Evolutionary conservation across 140 eudicot species (phyloP), one percentile per base, ranked within the genome.

Genomic region (Senecio squalidus): DNA sequence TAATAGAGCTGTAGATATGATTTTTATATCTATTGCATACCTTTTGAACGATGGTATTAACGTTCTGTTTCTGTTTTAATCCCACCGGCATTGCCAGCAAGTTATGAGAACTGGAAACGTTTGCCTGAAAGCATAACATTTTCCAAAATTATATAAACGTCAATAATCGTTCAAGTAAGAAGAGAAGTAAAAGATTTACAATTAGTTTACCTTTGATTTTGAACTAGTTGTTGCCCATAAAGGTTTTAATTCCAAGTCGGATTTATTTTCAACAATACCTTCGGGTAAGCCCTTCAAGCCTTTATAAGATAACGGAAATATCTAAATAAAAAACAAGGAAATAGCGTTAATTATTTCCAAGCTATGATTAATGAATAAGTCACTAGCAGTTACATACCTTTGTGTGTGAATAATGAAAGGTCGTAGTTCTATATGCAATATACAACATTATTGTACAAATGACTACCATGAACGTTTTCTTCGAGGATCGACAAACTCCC

Each of bases 1-100:
- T 23, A 18, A 63, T 34, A 15, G 25, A 55, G 39, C 27, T 24
- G 23, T 28, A 34, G 55, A 64, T 25, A 55, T 28, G 51, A 64
- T 34, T 4, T 5, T n/a, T 38, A 39, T 14, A 49, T 48, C 36
- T 6, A 55, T 9, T 38, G 14, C 54, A 45, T 79, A 92, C 98
- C 98, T 92, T 92, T 63, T 68, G 84, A 64, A 87, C 88, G 38
- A 92, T 75, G 55, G 71, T 44, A 73, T 87, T 78, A 70, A 92
- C 98, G 64, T 87, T 92, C 15, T 31, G 40, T 78, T 92, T 92
- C 69, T 84, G 94, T 62, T 80, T 81, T 39, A 92, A 77, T 31
- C 98, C 98, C 57, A 84, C 98, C n/a, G 98, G 90, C 62, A 93
- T 88, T 18, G 99, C 99, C 71, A 93, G 76, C 69, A 93, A 84